Evolutionary conservation across 2,329 filamentous ascomycete species (phyloP), one percentile per base, ranked within the genome.

Genomic region (Leptographium radiaticola): DNA sequence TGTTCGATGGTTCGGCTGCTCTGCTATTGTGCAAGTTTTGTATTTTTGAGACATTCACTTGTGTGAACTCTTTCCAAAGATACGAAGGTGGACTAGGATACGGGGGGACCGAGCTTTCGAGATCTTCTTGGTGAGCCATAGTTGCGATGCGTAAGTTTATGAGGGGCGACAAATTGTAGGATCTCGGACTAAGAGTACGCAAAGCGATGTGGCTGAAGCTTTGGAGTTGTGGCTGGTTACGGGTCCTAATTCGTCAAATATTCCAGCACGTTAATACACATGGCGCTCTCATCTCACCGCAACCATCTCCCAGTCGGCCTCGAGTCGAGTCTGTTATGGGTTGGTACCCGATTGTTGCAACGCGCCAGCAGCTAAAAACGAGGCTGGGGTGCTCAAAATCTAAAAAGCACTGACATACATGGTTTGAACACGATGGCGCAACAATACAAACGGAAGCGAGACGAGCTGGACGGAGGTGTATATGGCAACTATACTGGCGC

Each of bases 41-140:
- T 53, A 77, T 68, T 5, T 80, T 80, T 15, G 79, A 70, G 52
- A 87, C 63, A 64, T 91, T 94, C 33, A 85, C 80, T 4, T 81
- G 67, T 0, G 88, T 95, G 69, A 97, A 97, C 66, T 87, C 77
- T 60, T 85, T 84, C 83, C 87, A 97, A 71, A 96, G 95, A 1
- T 85, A 83, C 3, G 50, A 39, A 31, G 93, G 93, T 31, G 93
- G 93, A 52, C 86, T 81, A 30, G 93, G 91, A 66, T 89, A 60
- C 1, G 58, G 55, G 5, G 53, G 50, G 2, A 58, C 33, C 4
- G 52, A 44, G 42, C 53, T 53, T 30, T 13, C 43, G 4, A 43
- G 15, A 7, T 60, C 59, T 6, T 69, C 71, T 56, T 75, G 72
- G 52, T 81, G 81, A 55, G 79, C 80, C 84, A 87, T 88, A 11